These are phyloP conservation scores for Tulasnella sp. DNA, from an alignment of 768 basidiomycete genomes.

Conservation along the genomic window DNA sequence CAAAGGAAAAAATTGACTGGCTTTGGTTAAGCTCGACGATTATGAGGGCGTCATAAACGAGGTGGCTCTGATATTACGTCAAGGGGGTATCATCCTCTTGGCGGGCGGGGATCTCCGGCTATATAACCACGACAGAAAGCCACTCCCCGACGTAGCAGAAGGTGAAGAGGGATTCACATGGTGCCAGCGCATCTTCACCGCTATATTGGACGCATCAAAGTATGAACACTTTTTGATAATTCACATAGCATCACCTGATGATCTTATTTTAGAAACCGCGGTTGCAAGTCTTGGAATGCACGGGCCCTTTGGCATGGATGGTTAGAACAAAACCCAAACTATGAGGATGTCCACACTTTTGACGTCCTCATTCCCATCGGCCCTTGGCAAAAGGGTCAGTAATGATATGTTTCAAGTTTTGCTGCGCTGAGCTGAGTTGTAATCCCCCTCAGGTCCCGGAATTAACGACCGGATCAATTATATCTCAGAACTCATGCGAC, in stretches of 20 bases:
- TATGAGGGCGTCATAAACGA: conserved; percentile 7
- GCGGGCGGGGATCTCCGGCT: neutral
- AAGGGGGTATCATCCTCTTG: conserved; percentile 4
- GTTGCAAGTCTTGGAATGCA: conserved; percentile 3
- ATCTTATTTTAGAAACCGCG: conserved; percentile 1
- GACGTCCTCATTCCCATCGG: conserved; percentile 12
- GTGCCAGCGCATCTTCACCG: neutral
- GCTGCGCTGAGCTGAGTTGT: too few relatives aligned
- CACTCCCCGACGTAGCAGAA: conserved; percentile 3
- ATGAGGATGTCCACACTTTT: neutral
- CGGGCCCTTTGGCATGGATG: neutral
- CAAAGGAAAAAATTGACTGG: too few relatives aligned
- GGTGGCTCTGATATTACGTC: conserved; percentile 3
- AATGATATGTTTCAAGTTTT: too few relatives aligned
- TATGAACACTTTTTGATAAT: neutral
- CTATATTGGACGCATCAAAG: neutral
- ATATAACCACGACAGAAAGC: neutral
- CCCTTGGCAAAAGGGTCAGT: conserved; percentile 7
- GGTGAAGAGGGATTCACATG: conserved; percentile 8
- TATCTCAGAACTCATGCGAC: conserved; percentile 5
- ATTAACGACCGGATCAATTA: neutral
- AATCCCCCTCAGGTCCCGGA: too few relatives aligned
- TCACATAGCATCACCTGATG: neutral
- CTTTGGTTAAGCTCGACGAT: too few relatives aligned
- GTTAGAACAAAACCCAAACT: neutral